Evolutionary conservation across 1,284 basidiomycete genomes (phyloP).

Genomic region (Malassezia pachydermatis): DNA sequence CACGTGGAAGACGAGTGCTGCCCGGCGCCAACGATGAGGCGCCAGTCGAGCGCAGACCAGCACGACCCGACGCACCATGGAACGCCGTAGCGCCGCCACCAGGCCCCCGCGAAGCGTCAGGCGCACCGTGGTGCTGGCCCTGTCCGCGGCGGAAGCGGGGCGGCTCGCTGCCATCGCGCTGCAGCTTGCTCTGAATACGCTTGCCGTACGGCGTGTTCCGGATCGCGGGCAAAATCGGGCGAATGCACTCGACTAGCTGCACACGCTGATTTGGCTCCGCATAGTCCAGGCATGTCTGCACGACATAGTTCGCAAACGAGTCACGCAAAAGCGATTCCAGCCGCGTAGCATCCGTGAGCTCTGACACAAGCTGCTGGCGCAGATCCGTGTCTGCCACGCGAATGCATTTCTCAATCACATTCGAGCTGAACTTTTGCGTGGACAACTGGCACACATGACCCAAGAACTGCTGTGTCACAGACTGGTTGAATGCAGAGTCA

Average conservation of each 20-base stretch:
- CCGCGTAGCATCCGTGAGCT: constrained; percentile 83
- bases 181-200: constrained; percentile 47
- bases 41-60: neutral
- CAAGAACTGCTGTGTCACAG: constrained; percentile 89
- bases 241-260: constrained; percentile 46
- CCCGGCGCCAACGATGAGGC: neutral
- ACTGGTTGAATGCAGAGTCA: constrained; percentile 94
- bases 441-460: constrained; percentile 96
- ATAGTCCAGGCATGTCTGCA: constrained; percentile 47
- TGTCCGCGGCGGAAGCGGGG: neutral
- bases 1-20: too few species aligned
- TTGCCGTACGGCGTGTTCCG: constrained; percentile 48
- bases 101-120: too few species aligned
- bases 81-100: too few species aligned
- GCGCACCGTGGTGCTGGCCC: neutral
- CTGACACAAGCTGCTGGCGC: constrained; percentile 87
- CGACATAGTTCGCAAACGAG: constrained; percentile 47
- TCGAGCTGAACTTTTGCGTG: constrained; percentile 96
- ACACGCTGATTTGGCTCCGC: constrained; percentile 43
- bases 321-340: constrained; percentile 89
- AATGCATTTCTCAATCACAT: constrained; percentile 93
- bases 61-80: neutral
- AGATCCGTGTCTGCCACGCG: constrained; percentile 91
- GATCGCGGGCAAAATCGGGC: constrained; percentile 45
- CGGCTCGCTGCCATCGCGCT: constrained; percentile 23